Percentiles rank a stretch among this genome's conserved stretches.
Evolutionary conservation across 163 green algal species (phyloP).

Genomic region (Scenedesmus sp.): DNA sequence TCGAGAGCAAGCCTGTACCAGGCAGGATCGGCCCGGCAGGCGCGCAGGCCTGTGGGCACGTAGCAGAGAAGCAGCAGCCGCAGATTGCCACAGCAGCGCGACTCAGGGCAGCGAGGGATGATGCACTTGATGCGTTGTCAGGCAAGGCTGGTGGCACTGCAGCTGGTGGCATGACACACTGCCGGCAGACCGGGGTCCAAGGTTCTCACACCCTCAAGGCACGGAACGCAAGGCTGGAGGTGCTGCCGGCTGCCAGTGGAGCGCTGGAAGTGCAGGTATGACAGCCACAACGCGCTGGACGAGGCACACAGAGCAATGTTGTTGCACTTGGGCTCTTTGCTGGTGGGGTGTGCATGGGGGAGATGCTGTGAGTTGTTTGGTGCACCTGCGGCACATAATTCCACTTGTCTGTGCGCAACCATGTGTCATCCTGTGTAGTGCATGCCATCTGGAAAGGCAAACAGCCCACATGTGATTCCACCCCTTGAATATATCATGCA

Average conservation of each 20-base stretch:
- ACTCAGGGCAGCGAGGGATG: no score
- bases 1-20: not conserved
- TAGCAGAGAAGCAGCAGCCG: not conserved
- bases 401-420: no score
- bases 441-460: no score
- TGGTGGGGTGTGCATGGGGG: not conserved
- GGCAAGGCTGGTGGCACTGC: not conserved
- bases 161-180: not conserved
- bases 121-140: not conserved
- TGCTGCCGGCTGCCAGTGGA: not conserved
- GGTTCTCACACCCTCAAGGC: not conserved
- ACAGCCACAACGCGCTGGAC: not conserved
- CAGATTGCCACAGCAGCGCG: not conserved
- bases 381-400: no score
- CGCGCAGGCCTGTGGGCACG: no score
- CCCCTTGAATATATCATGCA: no score
- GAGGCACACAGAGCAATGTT: not conserved
- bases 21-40: no score
- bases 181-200: not conserved
- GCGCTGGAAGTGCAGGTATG: slow-evolving; percentile 14
- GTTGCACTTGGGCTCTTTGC: not conserved
- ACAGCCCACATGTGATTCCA: no score
- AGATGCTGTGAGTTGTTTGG: no score
- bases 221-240: slow-evolving; percentile 16
- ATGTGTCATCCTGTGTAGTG: no score